Evolutionary conservation across 1,284 basidiomycete species (phyloP).

Genomic region (Cronartium quercuum): DNA sequence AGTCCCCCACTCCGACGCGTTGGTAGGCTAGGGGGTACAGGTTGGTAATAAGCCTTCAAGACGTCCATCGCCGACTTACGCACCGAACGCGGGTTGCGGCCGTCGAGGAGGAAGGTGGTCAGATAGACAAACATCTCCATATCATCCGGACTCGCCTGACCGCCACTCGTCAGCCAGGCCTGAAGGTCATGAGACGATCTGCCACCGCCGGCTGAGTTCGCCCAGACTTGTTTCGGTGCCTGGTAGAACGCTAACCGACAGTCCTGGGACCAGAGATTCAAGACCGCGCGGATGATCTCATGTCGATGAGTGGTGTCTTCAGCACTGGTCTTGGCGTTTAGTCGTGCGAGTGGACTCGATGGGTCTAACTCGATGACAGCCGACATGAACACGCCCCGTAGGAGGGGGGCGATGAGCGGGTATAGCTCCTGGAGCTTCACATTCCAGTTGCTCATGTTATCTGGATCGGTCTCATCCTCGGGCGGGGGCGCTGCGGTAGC

Average conservation of each 20-base stretch:
- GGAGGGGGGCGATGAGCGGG: conserved; percentile 16
- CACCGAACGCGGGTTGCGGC: conserved; percentile 17
- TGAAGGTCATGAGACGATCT: conserved; percentile 22
- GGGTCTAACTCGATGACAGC: conserved; percentile 18
- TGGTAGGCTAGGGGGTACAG: neutral
- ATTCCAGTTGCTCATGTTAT: conserved; percentile 36
- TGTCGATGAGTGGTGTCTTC: conserved; percentile 26
- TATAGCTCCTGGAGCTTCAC: conserved; percentile 36
- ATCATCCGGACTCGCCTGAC: conserved; percentile 18
- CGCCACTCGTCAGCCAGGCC: conserved; percentile 9
- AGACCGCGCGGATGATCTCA: conserved; percentile 18
- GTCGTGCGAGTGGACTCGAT: conserved; percentile 30
- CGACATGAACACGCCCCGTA: conserved; percentile 30
- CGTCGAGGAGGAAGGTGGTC: conserved; percentile 29
- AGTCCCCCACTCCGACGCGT: neutral
- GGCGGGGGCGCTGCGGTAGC: neutral
- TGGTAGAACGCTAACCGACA: conserved; percentile 27
- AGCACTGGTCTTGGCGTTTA: conserved; percentile 6
- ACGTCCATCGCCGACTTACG: conserved; percentile 26
- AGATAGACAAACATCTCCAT: conserved; percentile 36
- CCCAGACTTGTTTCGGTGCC: neutral
- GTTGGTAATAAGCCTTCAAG: conserved; percentile 31
- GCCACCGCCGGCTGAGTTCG: neutral
- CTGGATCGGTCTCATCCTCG: conserved; percentile 23
- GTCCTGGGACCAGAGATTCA: conserved; percentile 36